Conservation (phyloP, 225 moss, liverwort and hornwort species). For the Antitrichia curtipendula region DNA sequence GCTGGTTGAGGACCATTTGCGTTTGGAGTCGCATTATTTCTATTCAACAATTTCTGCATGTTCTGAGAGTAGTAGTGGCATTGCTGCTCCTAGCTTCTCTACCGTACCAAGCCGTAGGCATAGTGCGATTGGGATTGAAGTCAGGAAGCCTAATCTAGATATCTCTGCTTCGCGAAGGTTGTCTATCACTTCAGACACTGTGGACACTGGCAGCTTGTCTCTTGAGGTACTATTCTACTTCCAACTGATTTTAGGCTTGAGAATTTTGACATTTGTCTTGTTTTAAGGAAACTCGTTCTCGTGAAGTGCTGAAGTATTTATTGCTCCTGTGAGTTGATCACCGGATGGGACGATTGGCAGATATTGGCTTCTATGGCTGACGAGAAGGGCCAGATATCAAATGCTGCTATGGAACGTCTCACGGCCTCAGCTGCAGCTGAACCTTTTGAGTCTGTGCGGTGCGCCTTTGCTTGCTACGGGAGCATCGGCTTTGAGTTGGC, state of each 20-base stretch:
- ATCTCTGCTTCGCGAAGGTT: constrained; percentile 29
- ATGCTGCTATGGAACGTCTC: constrained; percentile 94
- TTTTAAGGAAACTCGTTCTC: neutral
- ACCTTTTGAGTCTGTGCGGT: constrained; percentile 91
- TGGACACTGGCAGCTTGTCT: constrained; percentile 45
- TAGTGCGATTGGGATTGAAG: constrained; percentile 50
- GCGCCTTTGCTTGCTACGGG: constrained; percentile 94
- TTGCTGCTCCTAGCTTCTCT: constrained; percentile 14
- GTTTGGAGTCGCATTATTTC: constrained; percentile 69
- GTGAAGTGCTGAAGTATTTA: neutral
- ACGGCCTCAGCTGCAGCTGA: constrained; percentile 94
- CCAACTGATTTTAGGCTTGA: neutral
- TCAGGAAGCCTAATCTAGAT: constrained; percentile 25
- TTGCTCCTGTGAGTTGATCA: constrained; percentile 3
- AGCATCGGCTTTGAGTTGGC: constrained; percentile 75
- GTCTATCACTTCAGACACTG: constrained; percentile 18
- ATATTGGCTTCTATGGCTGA: constrained; percentile 95
- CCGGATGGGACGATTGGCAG: constrained; percentile 19
- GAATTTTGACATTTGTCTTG: neutral
- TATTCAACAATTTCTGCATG: constrained; percentile 29
- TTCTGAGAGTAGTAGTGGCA: constrained; percentile 10
- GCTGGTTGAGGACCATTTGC: constrained; percentile 97
- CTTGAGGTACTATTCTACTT: constrained; percentile 28
- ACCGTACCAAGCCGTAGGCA: constrained; percentile 41
- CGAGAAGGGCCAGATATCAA: constrained; percentile 90